Conservation (phyloP, 1,284 basidiomycete genomes). For the Melanopsichium pennsylvanicum region DNA sequence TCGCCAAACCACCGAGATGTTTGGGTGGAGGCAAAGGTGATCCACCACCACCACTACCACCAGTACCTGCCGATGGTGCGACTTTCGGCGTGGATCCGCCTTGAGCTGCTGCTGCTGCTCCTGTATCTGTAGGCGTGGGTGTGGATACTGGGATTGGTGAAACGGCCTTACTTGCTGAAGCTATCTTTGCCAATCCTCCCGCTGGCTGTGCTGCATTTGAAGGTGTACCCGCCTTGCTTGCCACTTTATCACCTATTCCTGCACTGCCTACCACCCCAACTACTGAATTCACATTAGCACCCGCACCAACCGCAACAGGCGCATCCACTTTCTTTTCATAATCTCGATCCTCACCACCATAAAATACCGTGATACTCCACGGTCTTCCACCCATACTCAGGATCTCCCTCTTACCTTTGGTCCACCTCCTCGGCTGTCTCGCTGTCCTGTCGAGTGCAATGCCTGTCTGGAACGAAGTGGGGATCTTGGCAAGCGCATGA, state of each 20-base stretch:
- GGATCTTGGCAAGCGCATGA: slow-evolving; percentile 50
- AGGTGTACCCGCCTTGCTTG: slow-evolving; percentile 22
- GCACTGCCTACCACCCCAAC: background rate
- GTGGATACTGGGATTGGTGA: slow-evolving; percentile 15
- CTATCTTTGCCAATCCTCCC: background rate
- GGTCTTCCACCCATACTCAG: slow-evolving; percentile 53
- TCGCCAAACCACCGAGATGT: slow-evolving; percentile 26
- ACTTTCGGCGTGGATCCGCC: too few relatives aligned
- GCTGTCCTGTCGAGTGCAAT: slow-evolving; percentile 46
- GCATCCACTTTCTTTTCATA: slow-evolving; percentile 41
- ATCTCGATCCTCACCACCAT: slow-evolving; percentile 42
- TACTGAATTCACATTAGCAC: background rate
- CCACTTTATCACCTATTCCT: slow-evolving; percentile 1
- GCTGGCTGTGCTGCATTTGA: slow-evolving; percentile 1
- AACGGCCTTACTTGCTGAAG: background rate
- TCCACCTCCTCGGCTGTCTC: slow-evolving; percentile 46
- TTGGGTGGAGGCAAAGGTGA: slow-evolving; percentile 41
- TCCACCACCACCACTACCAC: background rate
- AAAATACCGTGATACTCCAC: slow-evolving; percentile 54
- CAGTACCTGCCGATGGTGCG: background rate
- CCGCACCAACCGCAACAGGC: background rate
- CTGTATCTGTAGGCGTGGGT: background rate
- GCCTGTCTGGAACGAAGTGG: slow-evolving; percentile 42
- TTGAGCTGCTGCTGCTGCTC: background rate
- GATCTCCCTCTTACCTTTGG: slow-evolving; percentile 46